Conservation (phyloP, 148 eudicot species). For the Vaccinium vitisidaea region DNA sequence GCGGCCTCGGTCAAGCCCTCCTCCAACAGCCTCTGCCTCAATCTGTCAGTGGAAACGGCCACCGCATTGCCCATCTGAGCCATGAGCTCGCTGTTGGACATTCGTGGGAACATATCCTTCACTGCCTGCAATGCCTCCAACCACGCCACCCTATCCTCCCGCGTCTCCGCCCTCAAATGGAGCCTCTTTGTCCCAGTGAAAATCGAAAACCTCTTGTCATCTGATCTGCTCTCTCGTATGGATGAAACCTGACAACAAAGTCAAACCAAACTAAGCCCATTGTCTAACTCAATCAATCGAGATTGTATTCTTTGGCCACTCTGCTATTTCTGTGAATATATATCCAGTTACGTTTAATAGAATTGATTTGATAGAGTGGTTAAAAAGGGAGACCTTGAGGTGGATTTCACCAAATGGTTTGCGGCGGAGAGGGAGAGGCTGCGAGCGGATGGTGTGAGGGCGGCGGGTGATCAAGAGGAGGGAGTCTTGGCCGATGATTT, state of each 20-base stretch:
- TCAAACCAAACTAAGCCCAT: not conserved
- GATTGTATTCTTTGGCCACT: not conserved
- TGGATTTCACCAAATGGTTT: slow-evolving; percentile 82
- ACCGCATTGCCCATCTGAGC: slow-evolving; percentile 48
- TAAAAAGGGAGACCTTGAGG: slow-evolving; percentile 50
- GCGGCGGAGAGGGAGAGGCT: slow-evolving; percentile 19
- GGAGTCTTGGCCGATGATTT: slow-evolving; percentile 72
- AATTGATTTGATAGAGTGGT: not conserved
- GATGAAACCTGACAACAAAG: slow-evolving; percentile 52
- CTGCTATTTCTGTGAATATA: not conserved
- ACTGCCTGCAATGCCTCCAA: slow-evolving; percentile 79
- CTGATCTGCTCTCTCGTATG: slow-evolving; percentile 41
- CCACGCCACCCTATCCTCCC: slow-evolving; percentile 70
- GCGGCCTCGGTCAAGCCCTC: slow-evolving; percentile 66
- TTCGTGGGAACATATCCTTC: slow-evolving; percentile 79
- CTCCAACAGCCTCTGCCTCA: slow-evolving; percentile 63
- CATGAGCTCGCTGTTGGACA: slow-evolving; percentile 75
- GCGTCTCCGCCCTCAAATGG: slow-evolving; percentile 72
- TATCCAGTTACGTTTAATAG: too few species aligned
- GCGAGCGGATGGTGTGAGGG: not conserved
- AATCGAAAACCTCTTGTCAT: slow-evolving; percentile 82
- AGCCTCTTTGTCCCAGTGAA: slow-evolving; percentile 87
- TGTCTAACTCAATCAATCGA: not conserved
- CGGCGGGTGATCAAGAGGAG: slow-evolving; percentile 39
- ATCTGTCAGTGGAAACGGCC: slow-evolving; percentile 53